Conservation (phyloP, 192 early-diverging fungal species). For the Entomortierella chlamydospora region DNA sequence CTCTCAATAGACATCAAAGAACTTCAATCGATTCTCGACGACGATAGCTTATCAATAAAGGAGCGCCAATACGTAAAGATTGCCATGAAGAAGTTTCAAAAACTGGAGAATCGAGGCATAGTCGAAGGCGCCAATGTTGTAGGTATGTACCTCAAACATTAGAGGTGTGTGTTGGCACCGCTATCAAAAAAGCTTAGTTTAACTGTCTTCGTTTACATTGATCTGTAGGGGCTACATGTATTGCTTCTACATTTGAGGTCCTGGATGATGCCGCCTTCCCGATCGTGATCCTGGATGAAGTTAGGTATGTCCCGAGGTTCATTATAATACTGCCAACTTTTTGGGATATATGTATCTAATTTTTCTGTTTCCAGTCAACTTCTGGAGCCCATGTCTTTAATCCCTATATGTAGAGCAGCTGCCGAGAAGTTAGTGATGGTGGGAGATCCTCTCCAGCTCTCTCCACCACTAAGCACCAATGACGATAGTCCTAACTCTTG, state of each 20-base stretch:
- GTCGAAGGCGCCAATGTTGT: slow-evolving; percentile 65
- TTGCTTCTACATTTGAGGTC: slow-evolving; percentile 80
- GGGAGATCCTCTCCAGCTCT: slow-evolving; percentile 90
- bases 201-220: too few species aligned
- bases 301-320: slow-evolving; percentile 51
- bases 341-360: not conserved
- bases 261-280: slow-evolving; percentile 68
- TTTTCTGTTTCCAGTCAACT: slow-evolving; percentile 64
- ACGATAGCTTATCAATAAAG: slow-evolving; percentile 55
- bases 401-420: slow-evolving; percentile 76
- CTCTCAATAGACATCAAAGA: slow-evolving; percentile 76
- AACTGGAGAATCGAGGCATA: slow-evolving; percentile 62
- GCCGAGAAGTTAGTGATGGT: slow-evolving; percentile 77
- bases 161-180: too few species aligned
- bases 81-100: slow-evolving; percentile 66
- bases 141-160: slow-evolving; percentile 48
- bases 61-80: slow-evolving; percentile 60
- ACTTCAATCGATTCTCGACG: slow-evolving; percentile 78
- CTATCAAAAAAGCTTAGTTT: too few species aligned
- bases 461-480: slow-evolving; percentile 79
- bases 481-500: slow-evolving; percentile 48
- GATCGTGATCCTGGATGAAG: slow-evolving; percentile 88
- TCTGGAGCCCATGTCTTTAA: slow-evolving; percentile 88
- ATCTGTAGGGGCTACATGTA: slow-evolving; percentile 81
- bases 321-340: not conserved